Base-by-base conservation (phyloP, 306 rosid genomes). In the Datisca glomerata region DNA sequence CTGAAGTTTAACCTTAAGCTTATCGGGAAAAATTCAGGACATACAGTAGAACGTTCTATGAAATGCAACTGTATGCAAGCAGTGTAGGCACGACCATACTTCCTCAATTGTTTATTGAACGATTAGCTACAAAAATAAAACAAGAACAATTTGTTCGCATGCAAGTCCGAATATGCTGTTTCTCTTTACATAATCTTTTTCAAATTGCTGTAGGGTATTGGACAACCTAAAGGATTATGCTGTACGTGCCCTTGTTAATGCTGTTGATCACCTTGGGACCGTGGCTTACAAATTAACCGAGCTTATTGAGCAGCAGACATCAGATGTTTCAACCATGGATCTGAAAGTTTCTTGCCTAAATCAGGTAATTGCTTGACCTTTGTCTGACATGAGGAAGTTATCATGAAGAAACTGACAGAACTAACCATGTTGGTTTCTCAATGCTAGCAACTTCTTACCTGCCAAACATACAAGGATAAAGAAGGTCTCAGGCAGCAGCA, bases 261-360 rank as follows among this genome's bases (percentile, higher is more conserved):
- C 91, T 12, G 94, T 87, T 36, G 97, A 83, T 77, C 94, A 87
- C 74, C 93, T 87, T 47, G 97, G 97, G 61, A 87, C 97, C 4
- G 97, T 87, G n/a, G 89, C 94, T 35, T 83, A 64, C 85, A 87
- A 87, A 71, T 72, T 87, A 55, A 70, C 71, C 0, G 83, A 79
- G 64, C 82, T 83, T 57, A 63, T 87, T 33, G 97, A 83, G 55
- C 78, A 87, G 77, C 85, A 83, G 74, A 57, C 83, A 8, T 42
- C 44, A 37, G 89, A 83, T 31, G 64, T 79, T 60, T 76, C 94
- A 50, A 57, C 80, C 33, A 74, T 74, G 80, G 85, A 76, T 56
- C 57, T 74, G 49, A 83, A 74, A 53, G 71, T 76, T 47, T 71
- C 80, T 60, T 65, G 75, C 20, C 41, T 87, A 50, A 71, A 74